These are phyloP conservation scores for Conoideocrella luteorostrata DNA, from an alignment of 2,329 filamentous ascomycete species.

Conservation along the genomic window DNA sequence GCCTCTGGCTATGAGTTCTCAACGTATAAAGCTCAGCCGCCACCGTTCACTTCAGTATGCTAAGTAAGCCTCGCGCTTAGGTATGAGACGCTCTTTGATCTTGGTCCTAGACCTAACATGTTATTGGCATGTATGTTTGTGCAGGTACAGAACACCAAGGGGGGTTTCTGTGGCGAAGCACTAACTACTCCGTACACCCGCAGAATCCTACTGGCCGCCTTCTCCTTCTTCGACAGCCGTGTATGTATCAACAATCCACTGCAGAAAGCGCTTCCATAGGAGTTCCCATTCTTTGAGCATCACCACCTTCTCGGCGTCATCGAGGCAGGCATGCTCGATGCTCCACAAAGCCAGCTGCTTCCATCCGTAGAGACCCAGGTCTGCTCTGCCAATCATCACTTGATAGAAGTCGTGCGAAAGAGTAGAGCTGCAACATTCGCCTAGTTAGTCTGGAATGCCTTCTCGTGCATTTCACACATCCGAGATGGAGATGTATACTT, in stretches of 20 bases:
- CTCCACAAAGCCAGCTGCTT: slow-evolving; percentile 62
- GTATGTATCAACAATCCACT: slow-evolving; percentile 41
- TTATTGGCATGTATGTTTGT: no score
- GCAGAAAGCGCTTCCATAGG: slow-evolving; percentile 54
- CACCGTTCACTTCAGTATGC: no score
- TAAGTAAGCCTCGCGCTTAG: no score
- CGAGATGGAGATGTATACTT: slow-evolving; percentile 16
- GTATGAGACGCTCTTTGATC: no score
- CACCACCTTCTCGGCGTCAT: slow-evolving; percentile 30
- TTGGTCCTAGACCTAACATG: no score
- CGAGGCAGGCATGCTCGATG: slow-evolving; percentile 52
- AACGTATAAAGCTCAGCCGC: no score
- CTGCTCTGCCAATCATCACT: slow-evolving; percentile 59
- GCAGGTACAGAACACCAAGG: no score
- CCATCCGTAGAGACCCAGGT: slow-evolving; percentile 65
- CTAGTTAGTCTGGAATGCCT: neutral
- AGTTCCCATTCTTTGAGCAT: slow-evolving; percentile 40
- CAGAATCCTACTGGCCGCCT: no score
- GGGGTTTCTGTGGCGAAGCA: no score
- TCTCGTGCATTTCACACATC: no score
- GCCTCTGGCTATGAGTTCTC: no score
- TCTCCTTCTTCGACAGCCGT: slow-evolving; percentile 12
- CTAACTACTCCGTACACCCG: no score
- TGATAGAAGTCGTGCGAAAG: slow-evolving; percentile 75
- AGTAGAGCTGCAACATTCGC: slow-evolving; percentile 46